Percentiles rank a stretch among this genome's conserved stretches.
phyloP scores from a whole-genome alignment of 1,284 basidiomycete species.

The Melampsora larici-populina region DNA sequence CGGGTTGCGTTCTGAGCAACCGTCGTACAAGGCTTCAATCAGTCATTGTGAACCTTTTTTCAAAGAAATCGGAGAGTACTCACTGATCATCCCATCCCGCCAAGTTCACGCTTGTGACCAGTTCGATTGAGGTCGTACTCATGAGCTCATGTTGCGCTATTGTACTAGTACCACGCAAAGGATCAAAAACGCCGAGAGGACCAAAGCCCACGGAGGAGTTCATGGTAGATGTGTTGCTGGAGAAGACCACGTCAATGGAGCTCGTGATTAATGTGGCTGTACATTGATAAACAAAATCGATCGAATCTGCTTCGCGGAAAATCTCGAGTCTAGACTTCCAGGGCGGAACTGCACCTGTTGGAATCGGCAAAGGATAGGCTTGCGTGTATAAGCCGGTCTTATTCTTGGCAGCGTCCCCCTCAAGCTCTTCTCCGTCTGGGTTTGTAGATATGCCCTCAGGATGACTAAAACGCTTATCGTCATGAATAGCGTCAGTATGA shows the following conservation, averaged over 20 bases:
- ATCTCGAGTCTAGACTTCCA: constrained; percentile 41
- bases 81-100: constrained; percentile 10
- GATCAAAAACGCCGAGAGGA: constrained; percentile 17
- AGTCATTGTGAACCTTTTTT: background rate
- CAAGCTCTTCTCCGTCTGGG: background rate
- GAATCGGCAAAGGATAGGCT: constrained; percentile 40
- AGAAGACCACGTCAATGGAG: constrained; percentile 29
- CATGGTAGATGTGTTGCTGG: constrained; percentile 13
- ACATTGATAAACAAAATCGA: constrained; percentile 41
- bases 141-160: constrained; percentile 16
- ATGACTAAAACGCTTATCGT: constrained; percentile 21
- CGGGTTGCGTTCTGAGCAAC: constrained; percentile 8
- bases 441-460: constrained; percentile 4
- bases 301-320: constrained; percentile 28
- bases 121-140: constrained; percentile 7
- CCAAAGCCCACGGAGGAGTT: constrained; percentile 3
- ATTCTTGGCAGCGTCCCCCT: background rate
- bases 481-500: constrained; percentile 17
- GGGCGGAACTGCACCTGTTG: background rate
- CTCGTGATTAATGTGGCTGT: constrained; percentile 22
- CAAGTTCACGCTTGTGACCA: constrained; percentile 16
- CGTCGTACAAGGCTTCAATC: background rate
- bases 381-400: constrained; percentile 15
- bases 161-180: background rate
- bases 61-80: background rate